phyloP scores from a whole-genome alignment of 371 early-diverging fungal genomes.

The Rhizopus stolonifer region DNA sequence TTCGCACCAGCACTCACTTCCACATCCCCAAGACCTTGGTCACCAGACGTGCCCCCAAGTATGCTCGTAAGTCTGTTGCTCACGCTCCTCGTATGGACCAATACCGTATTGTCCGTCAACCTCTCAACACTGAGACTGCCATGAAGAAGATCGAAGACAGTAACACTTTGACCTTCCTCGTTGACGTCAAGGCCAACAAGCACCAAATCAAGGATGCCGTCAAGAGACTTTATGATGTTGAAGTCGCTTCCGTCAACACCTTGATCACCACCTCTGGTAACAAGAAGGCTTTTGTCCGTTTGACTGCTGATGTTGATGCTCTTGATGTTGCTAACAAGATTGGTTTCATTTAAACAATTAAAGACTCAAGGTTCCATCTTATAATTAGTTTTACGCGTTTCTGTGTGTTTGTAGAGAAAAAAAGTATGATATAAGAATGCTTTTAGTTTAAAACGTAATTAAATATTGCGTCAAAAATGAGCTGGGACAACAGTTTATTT shows the following conservation, averaged over 20 bases:
- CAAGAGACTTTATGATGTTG: constrained; percentile 93
- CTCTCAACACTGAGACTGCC: constrained; percentile 96
- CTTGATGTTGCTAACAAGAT: constrained; percentile 94
- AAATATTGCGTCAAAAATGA: too few species aligned
- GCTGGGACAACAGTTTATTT: too few species aligned
- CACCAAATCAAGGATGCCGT: constrained; percentile 96
- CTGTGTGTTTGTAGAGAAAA: background rate
- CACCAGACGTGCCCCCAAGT: constrained; percentile 85
- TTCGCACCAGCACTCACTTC: constrained; percentile 89
- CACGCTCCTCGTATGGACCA: constrained; percentile 75
- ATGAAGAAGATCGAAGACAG: constrained; percentile 98
- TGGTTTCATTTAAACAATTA: constrained; percentile 49
- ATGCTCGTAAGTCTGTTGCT: constrained; percentile 85
- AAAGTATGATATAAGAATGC: too few species aligned
- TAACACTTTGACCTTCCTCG: constrained; percentile 98
- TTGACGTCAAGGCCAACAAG: constrained; percentile 97
- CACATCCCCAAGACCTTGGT: constrained; percentile 91
- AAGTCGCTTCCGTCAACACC: constrained; percentile 94
- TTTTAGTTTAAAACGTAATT: too few species aligned
- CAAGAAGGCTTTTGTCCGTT: constrained; percentile 99
- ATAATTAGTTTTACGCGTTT: background rate
- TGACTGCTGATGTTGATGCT: constrained; percentile 94
- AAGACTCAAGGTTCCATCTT: background rate
- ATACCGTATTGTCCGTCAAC: constrained; percentile 87
- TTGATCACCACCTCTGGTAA: constrained; percentile 90